Conservation (phyloP, 2,329 filamentous ascomycete species). For the Lecanicillium sp. region DNA sequence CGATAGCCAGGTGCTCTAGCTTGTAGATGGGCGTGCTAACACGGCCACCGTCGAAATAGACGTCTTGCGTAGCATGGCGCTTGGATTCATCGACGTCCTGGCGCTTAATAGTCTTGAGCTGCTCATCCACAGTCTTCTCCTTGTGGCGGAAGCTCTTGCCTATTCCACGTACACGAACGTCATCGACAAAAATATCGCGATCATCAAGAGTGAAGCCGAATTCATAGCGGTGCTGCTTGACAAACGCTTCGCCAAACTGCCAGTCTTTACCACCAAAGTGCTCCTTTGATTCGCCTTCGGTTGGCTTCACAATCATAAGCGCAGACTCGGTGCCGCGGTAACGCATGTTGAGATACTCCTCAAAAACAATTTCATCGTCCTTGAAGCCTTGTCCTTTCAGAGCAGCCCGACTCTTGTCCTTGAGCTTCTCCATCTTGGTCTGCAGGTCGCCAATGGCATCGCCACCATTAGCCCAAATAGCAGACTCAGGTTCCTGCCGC, state of each 20-base stretch:
- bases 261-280: constrained; percentile 60
- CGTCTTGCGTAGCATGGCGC: constrained; percentile 56
- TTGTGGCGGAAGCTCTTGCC: constrained; percentile 77
- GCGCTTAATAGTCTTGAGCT: constrained; percentile 62
- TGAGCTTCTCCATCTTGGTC: constrained; percentile 70
- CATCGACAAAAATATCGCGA: constrained; percentile 82
- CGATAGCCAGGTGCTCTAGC: constrained; percentile 64
- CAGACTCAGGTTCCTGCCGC: constrained; percentile 68
- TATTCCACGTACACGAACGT: constrained; percentile 80
- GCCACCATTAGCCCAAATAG: constrained; percentile 51
- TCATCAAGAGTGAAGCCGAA: constrained; percentile 85
- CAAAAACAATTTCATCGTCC: constrained; percentile 67
- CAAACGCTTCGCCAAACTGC: constrained; percentile 78
- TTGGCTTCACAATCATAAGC: constrained; percentile 78
- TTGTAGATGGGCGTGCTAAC: constrained; percentile 76
- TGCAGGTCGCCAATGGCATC: constrained; percentile 56
- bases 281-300: constrained; percentile 49
- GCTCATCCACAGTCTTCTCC: constrained; percentile 77
- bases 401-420: constrained; percentile 60
- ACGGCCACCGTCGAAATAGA: constrained; percentile 81
- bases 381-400: constrained; percentile 74
- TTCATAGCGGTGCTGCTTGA: constrained; percentile 82
- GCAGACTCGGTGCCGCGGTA: constrained; percentile 88
- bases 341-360: constrained; percentile 90
- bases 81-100: constrained; percentile 51